Evolutionary conservation across 768 basidiomycete genomes (phyloP).

Genomic region (Serendipita sp.): DNA sequence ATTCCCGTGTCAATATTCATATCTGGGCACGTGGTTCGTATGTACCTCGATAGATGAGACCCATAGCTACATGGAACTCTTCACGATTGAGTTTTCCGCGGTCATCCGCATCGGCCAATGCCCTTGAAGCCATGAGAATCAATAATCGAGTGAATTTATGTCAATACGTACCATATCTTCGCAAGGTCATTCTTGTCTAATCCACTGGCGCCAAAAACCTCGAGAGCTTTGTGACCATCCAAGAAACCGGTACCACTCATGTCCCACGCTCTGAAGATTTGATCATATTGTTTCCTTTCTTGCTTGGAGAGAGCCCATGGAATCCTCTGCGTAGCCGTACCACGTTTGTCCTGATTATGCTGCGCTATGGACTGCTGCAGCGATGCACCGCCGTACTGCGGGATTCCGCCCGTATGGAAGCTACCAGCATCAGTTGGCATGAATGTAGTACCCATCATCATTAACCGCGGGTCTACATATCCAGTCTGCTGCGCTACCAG

Average conservation of each 20-base stretch:
- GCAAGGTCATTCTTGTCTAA: conserved; percentile 79
- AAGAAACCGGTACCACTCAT: conserved; percentile 67
- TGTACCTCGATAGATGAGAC: conserved; percentile 88
- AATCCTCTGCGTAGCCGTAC: conserved; percentile 47
- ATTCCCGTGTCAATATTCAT: neutral
- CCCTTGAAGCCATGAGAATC: conserved; percentile 33
- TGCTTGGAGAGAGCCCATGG: conserved; percentile 75
- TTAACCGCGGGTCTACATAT: conserved; percentile 64
- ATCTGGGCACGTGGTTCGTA: conserved; percentile 12
- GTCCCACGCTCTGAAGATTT: conserved; percentile 97
- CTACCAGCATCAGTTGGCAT: conserved; percentile 60
- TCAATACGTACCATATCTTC: conserved; percentile 61
- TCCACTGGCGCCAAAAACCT: conserved; percentile 91
- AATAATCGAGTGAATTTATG: conserved; percentile 1
- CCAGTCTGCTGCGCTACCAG: conserved; percentile 66
- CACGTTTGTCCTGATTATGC: conserved; percentile 59
- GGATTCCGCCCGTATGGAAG: conserved; percentile 40
- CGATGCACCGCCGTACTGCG: conserved; percentile 36
- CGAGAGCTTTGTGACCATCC: conserved; percentile 62
- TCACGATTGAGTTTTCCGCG: conserved; percentile 88
- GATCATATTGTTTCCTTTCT: conserved; percentile 93
- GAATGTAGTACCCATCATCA: conserved; percentile 83
- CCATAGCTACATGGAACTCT: conserved; percentile 98
- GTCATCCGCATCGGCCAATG: conserved; percentile 80
- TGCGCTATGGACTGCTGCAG: conserved; percentile 80